Conservation (phyloP, 1,284 basidiomycete species). For the Cronartium quercuum region DNA sequence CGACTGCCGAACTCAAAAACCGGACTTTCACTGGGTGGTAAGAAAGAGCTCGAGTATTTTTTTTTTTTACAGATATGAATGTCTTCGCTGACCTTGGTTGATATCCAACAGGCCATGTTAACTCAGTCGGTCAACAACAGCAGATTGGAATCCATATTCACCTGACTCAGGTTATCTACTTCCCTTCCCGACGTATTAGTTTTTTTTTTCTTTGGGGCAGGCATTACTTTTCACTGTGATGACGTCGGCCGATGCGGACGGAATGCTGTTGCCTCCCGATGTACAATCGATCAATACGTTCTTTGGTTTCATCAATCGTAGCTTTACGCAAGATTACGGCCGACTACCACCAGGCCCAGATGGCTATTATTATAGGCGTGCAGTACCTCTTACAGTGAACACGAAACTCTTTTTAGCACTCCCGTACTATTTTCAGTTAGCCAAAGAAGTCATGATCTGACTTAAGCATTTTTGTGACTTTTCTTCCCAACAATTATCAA, state of each 20-base stretch:
- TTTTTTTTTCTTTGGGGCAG: neutral
- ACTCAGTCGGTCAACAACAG: too few species aligned
- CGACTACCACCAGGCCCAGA: neutral
- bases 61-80: too few species aligned
- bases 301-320: neutral
- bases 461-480: too few species aligned
- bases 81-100: too few species aligned
- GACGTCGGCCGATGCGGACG: neutral
- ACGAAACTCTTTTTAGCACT: too few species aligned
- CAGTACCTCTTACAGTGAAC: neutral
- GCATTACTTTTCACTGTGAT: neutral
- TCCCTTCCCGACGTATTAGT: neutral
- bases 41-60: too few species aligned
- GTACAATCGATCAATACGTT: neutral
- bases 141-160: too few species aligned
- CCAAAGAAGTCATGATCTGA: too few species aligned
- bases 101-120: too few species aligned
- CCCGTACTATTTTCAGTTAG: too few species aligned
- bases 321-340: neutral
- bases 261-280: neutral
- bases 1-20: neutral
- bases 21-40: slow-evolving; percentile 3
- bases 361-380: neutral
- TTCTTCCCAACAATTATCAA: too few species aligned
- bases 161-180: too few species aligned